A percentile compares a stretch with the other conserved stretches of the same genome.
These are phyloP conservation scores for Poronia punctata DNA, from an alignment of 495 filamentous ascomycete species.

Conservation along the genomic window DNA sequence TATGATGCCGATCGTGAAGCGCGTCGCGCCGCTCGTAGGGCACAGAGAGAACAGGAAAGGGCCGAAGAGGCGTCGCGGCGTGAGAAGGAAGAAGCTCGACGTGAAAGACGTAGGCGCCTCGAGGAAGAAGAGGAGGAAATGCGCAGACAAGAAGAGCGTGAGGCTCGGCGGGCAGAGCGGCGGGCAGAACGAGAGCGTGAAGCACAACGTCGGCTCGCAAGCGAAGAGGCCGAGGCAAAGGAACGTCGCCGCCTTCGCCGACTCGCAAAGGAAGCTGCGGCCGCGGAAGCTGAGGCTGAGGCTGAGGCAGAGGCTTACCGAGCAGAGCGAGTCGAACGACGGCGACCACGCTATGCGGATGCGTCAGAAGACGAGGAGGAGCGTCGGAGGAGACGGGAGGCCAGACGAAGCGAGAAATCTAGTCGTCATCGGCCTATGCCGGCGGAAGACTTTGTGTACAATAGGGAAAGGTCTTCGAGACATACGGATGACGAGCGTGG, in stretches of 20 bases:
- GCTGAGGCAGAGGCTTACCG: constrained; percentile 42
- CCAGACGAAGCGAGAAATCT: constrained; percentile 34
- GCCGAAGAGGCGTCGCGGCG: constrained; percentile 41
- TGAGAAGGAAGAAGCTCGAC: constrained; percentile 38
- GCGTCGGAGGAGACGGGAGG: constrained; percentile 43
- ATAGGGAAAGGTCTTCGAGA: constrained; percentile 32
- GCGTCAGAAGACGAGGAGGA: constrained; percentile 40
- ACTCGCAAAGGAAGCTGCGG: constrained; percentile 28
- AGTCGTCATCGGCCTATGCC: constrained; percentile 31
- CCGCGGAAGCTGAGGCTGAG: constrained; percentile 28
- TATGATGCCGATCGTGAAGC: constrained; percentile 47
- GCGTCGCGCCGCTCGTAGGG: constrained; percentile 44
- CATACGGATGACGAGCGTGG: constrained; percentile 22
- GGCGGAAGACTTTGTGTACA: constrained; percentile 38
- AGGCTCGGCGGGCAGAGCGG: constrained; percentile 45
- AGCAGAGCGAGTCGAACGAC: constrained; percentile 33
- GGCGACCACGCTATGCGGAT: constrained; percentile 20
- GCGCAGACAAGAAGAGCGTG: constrained; percentile 42
- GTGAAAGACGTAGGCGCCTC: constrained; percentile 35
- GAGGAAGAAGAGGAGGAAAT: constrained; percentile 42
- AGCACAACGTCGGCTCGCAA: constrained; percentile 29
- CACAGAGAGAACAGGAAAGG: constrained; percentile 38
- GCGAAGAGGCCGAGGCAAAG: constrained; percentile 34
- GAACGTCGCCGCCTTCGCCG: constrained; percentile 39
- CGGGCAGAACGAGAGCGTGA: constrained; percentile 39